These are phyloP conservation scores for Davidsoniella virescens DNA, from an alignment of 2,329 filamentous ascomycete genomes.

Conservation along the genomic window DNA sequence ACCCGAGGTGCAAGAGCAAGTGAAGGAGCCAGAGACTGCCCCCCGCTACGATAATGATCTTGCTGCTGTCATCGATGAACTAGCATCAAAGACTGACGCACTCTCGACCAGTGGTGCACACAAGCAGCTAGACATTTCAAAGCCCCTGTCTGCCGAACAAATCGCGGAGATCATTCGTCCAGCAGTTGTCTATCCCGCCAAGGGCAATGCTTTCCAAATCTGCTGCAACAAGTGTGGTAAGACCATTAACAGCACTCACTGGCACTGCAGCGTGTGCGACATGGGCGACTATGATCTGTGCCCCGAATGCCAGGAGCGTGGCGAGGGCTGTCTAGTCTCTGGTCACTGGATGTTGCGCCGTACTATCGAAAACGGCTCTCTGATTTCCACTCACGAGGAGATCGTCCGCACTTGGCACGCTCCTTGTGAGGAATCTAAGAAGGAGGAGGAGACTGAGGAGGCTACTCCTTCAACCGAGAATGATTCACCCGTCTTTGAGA, in stretches of 20 bases:
- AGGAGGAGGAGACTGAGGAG: not conserved
- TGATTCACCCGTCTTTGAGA: not conserved
- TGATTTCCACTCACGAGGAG: constrained; percentile 76
- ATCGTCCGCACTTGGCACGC: constrained; percentile 30
- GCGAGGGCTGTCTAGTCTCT: constrained; percentile 59
- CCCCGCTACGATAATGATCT: not conserved
- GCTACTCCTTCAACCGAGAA: not conserved
- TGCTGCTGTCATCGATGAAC: not conserved
- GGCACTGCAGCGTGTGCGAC: constrained; percentile 88
- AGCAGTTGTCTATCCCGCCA: constrained; percentile 15
- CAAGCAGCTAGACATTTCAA: too few species aligned
- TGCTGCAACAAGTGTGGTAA: constrained; percentile 85
- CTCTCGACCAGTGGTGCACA: not conserved
- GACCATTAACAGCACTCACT: constrained; percentile 68
- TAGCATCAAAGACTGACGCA: not conserved
- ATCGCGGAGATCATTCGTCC: constrained; percentile 4
- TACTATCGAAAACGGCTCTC: constrained; percentile 57
- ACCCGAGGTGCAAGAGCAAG: too few species aligned
- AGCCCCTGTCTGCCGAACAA: too few species aligned
- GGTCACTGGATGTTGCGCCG: constrained; percentile 94
- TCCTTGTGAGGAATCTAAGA: not conserved
- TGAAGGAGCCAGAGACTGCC: not conserved
- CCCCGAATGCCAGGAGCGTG: constrained; percentile 56
- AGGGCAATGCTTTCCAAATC: constrained; percentile 49
- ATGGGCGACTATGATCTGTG: constrained; percentile 91